Percentiles rank a stretch among this genome's conserved stretches.
phyloP scores from a whole-genome alignment of 371 early-diverging fungal species.

The Nematocida ironsii region DNA sequence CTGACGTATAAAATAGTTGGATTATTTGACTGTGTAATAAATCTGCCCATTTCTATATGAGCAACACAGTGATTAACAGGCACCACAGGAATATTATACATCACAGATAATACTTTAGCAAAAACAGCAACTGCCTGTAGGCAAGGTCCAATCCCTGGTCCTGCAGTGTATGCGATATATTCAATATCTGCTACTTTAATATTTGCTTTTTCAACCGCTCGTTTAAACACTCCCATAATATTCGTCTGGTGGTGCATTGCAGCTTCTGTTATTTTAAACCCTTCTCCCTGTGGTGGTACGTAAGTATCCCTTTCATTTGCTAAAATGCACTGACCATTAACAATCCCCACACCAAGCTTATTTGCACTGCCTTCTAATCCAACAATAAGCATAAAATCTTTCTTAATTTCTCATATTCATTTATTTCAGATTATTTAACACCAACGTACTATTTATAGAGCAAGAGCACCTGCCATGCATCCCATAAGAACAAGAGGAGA shows the following conservation, averaged over 20 bases:
- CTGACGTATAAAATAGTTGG: constrained; percentile 96
- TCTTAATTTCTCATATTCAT: constrained; percentile 15
- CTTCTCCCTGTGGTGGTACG: constrained; percentile 90
- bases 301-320: constrained; percentile 89
- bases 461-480: constrained; percentile 17
- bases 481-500: constrained; percentile 15
- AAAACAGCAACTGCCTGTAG: constrained; percentile 83
- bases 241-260: constrained; percentile 86
- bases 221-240: constrained; percentile 76
- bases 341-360: constrained; percentile 95
- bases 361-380: constrained; percentile 92
- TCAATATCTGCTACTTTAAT: constrained; percentile 78
- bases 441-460: background rate
- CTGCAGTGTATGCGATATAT: constrained; percentile 91
- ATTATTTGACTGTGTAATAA: constrained; percentile 87
- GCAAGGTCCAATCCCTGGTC: constrained; percentile 98
- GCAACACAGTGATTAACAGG: constrained; percentile 97
- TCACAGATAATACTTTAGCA: constrained; percentile 82
- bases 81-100: constrained; percentile 86
- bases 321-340: constrained; percentile 78
- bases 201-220: constrained; percentile 77
- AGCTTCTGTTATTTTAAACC: constrained; percentile 90
- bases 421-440: constrained; percentile 3
- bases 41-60: constrained; percentile 98
- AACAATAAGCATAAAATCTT: constrained; percentile 61